Evolutionary conservation across 2,329 filamentous ascomycete genomes (phyloP), one percentile per base, ranked within the genome.

Genomic region (Penicillium glabrum): DNA sequence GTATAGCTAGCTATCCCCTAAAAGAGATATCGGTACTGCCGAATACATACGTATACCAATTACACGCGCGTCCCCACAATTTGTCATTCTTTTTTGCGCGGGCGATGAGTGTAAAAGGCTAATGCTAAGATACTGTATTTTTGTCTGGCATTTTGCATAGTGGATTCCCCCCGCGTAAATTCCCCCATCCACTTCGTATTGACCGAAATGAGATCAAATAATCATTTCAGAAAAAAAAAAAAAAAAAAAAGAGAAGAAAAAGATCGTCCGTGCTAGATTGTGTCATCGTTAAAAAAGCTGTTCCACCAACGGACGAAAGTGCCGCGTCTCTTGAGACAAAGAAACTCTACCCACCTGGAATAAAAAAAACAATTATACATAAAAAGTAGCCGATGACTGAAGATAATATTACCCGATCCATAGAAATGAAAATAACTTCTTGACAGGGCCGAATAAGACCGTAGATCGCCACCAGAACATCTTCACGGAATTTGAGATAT

Each of bases 241-340:
- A 51, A 45, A 7, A 7, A 26, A 26, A 26, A 26, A 7, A 26
- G 24, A 26, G 51, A 46, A 31, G 39, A 31, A 39, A 57, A 49
- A 37, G 62, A 61, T 63, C 55, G 50, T 35, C 59, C 44, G 33
- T 51, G 29, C 55, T 55, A 45, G 27, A 58, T 59, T 60, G 59
- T 61, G 56, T 59, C 60, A 62, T 57, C 24, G 49, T 50, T 41
- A 23, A 41, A 23, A 23, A 46, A 29, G 26, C 24, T 46, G 47
- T 53, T 58, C 39, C 47, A 39, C 33, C 26, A 41, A 44, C 46
- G n/a, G 10, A 16, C 16, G 21, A 31, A 56, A 59, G 61, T 57
- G 61, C 59, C 57, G 58, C 58, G 52, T 55, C 41, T 53, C 41
- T 53, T 51, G 31, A 54, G 39, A 61, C 58, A 64, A 62, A 61